A percentile compares a stretch with the other conserved stretches of the same genome.
phyloP scores from a whole-genome alignment of 768 basidiomycete species.

The Cyclocybe cylindracea region DNA sequence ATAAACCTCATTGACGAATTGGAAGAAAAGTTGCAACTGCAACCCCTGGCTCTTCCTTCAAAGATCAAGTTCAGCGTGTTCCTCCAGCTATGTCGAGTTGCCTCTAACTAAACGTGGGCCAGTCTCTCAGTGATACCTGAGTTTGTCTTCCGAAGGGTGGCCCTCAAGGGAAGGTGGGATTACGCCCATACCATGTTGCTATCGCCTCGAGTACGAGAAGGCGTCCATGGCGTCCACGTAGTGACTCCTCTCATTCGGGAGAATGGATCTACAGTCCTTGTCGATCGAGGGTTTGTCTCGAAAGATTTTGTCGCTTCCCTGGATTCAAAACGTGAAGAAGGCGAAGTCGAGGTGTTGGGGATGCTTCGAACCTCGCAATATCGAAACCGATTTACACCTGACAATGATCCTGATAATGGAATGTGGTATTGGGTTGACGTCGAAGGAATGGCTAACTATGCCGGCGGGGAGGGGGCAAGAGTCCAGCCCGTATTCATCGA shows the following conservation, averaged over 20 bases:
- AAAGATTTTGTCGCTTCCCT: constrained; percentile 38
- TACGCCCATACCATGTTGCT: constrained; percentile 77
- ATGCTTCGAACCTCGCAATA: constrained; percentile 82
- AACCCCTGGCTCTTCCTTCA: constrained; percentile 76
- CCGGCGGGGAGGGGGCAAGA: constrained; percentile 67
- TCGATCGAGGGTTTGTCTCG: constrained; percentile 92
- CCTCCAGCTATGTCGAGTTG: constrained; percentile 1
- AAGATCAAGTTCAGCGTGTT: constrained; percentile 69
- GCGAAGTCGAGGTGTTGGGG: constrained; percentile 75
- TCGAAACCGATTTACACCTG: constrained; percentile 83
- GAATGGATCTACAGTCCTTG: constrained; percentile 81
- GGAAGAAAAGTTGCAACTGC: constrained; percentile 82
- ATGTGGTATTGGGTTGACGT: constrained; percentile 95
- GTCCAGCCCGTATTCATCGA: constrained; percentile 92
- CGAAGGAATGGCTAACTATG: constrained; percentile 72
- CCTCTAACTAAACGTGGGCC: constrained; percentile 16
- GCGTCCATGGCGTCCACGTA: constrained; percentile 85
- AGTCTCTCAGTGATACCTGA: constrained; percentile 77
- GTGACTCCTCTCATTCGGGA: constrained; percentile 83
- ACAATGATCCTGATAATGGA: constrained; percentile 76
- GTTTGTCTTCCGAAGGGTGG: constrained; percentile 86
- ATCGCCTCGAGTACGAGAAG: constrained; percentile 85
- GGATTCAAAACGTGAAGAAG: constrained; percentile 38
- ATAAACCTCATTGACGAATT: constrained; percentile 90
- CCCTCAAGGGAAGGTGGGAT: constrained; percentile 77